Conservation (phyloP, 2,329 filamentous ascomycete species). For the Lachnellula subtilissima region DNA sequence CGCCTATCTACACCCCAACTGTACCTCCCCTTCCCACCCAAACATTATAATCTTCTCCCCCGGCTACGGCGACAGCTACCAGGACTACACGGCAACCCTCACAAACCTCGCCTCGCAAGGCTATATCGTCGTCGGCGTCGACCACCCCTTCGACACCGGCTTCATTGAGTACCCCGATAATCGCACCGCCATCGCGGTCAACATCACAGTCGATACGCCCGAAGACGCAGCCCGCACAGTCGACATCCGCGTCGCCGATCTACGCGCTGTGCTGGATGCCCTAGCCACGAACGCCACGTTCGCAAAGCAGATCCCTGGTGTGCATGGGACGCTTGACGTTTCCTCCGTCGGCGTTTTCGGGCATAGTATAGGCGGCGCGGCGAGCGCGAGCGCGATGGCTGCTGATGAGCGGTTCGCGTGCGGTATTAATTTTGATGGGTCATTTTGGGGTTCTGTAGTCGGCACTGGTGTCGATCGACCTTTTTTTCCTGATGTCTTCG, state of each 20-base stretch:
- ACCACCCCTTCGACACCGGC: constrained; percentile 30
- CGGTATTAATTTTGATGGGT: constrained; percentile 34
- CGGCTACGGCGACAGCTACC: constrained; percentile 22
- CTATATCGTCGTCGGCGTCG: constrained; percentile 29
- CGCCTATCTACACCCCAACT: constrained; percentile 7
- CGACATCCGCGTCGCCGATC: too few relatives aligned
- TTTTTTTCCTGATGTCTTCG: constrained; percentile 30
- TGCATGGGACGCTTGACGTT: background rate
- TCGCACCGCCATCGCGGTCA: background rate
- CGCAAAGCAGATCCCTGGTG: background rate
- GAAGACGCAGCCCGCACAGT: background rate
- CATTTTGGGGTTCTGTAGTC: constrained; percentile 24
- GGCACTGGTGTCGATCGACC: constrained; percentile 20
- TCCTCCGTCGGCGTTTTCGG: constrained; percentile 1
- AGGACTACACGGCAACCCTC: constrained; percentile 19
- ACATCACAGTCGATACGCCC: background rate
- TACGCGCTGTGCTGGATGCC: background rate
- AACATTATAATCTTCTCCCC: constrained; percentile 31
- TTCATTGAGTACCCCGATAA: constrained; percentile 29
- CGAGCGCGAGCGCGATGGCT: constrained; percentile 27
- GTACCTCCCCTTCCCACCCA: background rate
- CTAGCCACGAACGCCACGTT: background rate
- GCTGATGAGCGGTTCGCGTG: constrained; percentile 27
- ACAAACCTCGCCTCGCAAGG: constrained; percentile 10
- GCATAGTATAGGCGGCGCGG: constrained; percentile 25